Conservation (phyloP, 2,329 filamentous ascomycete genomes). For the Colletotrichum agaves region DNA sequence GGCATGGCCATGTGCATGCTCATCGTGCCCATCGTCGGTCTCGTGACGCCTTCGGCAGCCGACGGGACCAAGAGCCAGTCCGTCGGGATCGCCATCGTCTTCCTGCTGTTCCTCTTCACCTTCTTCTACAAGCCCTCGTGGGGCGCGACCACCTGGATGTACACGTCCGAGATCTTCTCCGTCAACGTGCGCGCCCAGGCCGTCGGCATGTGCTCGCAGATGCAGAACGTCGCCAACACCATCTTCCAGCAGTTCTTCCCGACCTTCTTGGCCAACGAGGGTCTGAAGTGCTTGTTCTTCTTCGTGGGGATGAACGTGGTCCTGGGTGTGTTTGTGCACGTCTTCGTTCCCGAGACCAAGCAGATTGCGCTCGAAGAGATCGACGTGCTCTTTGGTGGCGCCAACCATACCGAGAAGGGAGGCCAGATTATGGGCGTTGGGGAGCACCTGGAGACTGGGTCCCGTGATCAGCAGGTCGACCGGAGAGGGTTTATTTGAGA, state of each 20-base stretch:
- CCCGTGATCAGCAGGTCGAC: constrained; percentile 29
- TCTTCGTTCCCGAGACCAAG: constrained; percentile 64
- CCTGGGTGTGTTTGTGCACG: constrained; percentile 60
- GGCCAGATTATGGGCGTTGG: constrained; percentile 54
- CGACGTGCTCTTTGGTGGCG: constrained; percentile 65
- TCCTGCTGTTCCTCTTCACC: constrained; percentile 72
- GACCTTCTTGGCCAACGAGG: constrained; percentile 68
- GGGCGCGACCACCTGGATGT: constrained; percentile 78
- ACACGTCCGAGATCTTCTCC: constrained; percentile 75
- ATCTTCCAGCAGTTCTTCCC: constrained; percentile 79
- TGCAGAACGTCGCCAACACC: constrained; percentile 72
- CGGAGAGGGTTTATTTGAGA: constrained; percentile 20
- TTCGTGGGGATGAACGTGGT: constrained; percentile 57
- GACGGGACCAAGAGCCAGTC: constrained; percentile 64
- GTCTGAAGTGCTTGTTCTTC: constrained; percentile 55
- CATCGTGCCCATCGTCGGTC: constrained; percentile 60
- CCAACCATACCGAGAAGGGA: constrained; percentile 65
- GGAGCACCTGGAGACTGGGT: not conserved
- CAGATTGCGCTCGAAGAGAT: constrained; percentile 64
- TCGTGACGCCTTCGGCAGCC: constrained; percentile 63
- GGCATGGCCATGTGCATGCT: constrained; percentile 79
- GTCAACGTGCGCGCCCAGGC: constrained; percentile 79
- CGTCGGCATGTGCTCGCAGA: constrained; percentile 72
- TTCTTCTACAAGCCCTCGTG: constrained; percentile 77
- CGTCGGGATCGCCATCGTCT: constrained; percentile 75